Conservation (phyloP, 371 early-diverging fungal species). For the Chytridiales sp. region DNA sequence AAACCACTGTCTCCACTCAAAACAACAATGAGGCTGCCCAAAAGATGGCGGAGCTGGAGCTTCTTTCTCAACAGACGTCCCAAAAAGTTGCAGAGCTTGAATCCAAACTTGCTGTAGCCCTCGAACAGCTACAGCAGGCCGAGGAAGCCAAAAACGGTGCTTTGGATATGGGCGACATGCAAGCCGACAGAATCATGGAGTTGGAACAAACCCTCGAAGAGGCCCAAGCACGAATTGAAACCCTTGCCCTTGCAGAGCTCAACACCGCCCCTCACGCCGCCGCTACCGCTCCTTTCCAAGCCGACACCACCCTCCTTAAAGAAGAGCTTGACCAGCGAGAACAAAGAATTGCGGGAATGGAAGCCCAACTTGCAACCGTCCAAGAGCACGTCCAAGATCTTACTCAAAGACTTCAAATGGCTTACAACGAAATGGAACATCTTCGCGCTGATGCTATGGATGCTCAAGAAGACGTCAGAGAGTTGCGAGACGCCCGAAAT, state of each 20-base stretch:
- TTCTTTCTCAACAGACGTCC: too few species aligned
- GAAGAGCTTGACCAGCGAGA: neutral
- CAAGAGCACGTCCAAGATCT: constrained; percentile 11
- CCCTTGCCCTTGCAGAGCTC: neutral
- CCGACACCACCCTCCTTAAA: neutral
- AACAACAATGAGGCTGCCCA: too few species aligned
- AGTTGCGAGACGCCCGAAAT: neutral
- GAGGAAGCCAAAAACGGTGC: too few species aligned
- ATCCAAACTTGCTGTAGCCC: too few species aligned
- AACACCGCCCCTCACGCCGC: neutral
- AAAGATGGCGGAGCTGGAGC: too few species aligned
- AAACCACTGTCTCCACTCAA: too few species aligned
- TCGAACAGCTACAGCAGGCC: too few species aligned
- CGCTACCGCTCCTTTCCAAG: neutral
- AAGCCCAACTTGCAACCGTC: constrained; percentile 1
- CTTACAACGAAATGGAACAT: constrained; percentile 19
- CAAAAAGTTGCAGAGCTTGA: too few species aligned
- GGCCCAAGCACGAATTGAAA: constrained; percentile 10
- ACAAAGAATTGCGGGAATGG: neutral
- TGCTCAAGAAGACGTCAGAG: neutral
- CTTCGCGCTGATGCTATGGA: constrained; percentile 16
- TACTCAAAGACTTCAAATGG: constrained; percentile 9
- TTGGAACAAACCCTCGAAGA: constrained; percentile 13
- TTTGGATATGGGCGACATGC: too few species aligned
- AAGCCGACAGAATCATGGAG: too few species aligned